These are phyloP conservation scores for Hanseniaspora osmophila DNA, from an alignment of 805 yeast genomes.

Conservation along the genomic window DNA sequence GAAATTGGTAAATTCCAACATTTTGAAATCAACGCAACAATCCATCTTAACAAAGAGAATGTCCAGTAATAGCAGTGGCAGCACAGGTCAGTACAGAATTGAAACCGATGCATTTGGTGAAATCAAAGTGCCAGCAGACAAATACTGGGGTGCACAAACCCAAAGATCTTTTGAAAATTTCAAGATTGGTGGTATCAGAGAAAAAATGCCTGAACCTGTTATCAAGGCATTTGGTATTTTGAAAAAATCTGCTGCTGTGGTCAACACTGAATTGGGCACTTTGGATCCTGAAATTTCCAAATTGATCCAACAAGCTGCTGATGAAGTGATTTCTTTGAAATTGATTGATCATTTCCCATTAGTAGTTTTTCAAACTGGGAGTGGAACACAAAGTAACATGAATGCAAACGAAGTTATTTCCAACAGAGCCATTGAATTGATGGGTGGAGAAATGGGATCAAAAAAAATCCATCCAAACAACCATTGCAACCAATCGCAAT, in stretches of 20 bases:
- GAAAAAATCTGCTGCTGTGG: constrained; percentile 89
- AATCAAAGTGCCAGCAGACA: constrained; percentile 72
- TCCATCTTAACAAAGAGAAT: neutral
- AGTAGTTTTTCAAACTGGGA: constrained; percentile 97
- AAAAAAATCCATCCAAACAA: constrained; percentile 95
- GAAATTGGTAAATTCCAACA: neutral
- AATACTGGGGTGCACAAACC: constrained; percentile 98
- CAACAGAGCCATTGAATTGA: constrained; percentile 90
- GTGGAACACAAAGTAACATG: constrained; percentile 98
- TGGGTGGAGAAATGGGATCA: constrained; percentile 86
- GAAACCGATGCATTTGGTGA: constrained; percentile 97
- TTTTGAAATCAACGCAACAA: neutral
- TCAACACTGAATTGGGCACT: constrained; percentile 66
- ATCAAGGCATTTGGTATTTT: constrained; percentile 84
- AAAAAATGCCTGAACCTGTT: constrained; percentile 81
- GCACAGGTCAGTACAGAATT: constrained; percentile 30
- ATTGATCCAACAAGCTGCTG: constrained; percentile 87
- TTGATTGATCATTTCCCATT: constrained; percentile 90
- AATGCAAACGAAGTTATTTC: constrained; percentile 97
- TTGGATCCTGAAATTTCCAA: constrained; percentile 71
- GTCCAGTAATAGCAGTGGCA: constrained; percentile 1
- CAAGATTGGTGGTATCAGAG: constrained; percentile 88
- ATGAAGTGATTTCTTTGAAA: constrained; percentile 87
- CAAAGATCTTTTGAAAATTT: constrained; percentile 86
- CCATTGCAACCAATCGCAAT: constrained; percentile 95